phyloP scores from a whole-genome alignment of 805 yeast species.

The Lipomyces chichibuensis region DNA sequence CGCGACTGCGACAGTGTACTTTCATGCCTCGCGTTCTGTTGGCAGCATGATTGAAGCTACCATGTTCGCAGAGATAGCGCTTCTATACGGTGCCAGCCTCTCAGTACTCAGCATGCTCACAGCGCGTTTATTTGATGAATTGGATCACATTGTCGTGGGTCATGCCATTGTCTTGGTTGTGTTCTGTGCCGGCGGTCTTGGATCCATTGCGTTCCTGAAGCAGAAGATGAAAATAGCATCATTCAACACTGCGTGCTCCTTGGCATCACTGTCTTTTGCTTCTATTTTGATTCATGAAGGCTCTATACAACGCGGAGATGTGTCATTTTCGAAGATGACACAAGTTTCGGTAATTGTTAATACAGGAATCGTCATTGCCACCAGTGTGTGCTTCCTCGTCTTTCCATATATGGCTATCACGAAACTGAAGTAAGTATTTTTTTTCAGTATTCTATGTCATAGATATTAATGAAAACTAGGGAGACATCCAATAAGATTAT shows the following conservation, averaged over 20 bases:
- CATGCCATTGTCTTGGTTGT: slow-evolving; percentile 55
- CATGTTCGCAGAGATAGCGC: slow-evolving; percentile 59
- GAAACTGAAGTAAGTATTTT: slow-evolving; percentile 45
- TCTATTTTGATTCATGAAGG: slow-evolving; percentile 77
- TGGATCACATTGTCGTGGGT: slow-evolving; percentile 46
- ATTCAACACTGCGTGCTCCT: slow-evolving; percentile 79
- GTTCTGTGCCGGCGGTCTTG: slow-evolving; percentile 59
- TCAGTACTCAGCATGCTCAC: slow-evolving; percentile 58
- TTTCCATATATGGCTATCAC: slow-evolving; percentile 65
- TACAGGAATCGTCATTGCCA: slow-evolving; percentile 64
- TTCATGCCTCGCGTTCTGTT: slow-evolving; percentile 76
- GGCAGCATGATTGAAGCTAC: slow-evolving; percentile 82
- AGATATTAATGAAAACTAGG: slow-evolving; percentile 1
- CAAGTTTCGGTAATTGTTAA: slow-evolving; percentile 62
- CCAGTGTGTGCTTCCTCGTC: slow-evolving; percentile 58
- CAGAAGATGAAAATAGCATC: slow-evolving; percentile 67
- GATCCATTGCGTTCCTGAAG: slow-evolving; percentile 68
- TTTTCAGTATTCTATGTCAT: background rate
- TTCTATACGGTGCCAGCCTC: slow-evolving; percentile 57
- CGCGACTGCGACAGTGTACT: slow-evolving; percentile 84
- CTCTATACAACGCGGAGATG: slow-evolving; percentile 57
- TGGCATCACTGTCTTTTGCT: slow-evolving; percentile 71
- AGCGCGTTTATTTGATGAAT: slow-evolving; percentile 52
- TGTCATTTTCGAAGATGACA: slow-evolving; percentile 59
- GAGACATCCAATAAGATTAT: slow-evolving; percentile 45